Evolutionary conservation across 2,329 filamentous ascomycete species (phyloP), one percentile per base, ranked within the genome.

Genomic region (Colletotrichum salicis): DNA sequence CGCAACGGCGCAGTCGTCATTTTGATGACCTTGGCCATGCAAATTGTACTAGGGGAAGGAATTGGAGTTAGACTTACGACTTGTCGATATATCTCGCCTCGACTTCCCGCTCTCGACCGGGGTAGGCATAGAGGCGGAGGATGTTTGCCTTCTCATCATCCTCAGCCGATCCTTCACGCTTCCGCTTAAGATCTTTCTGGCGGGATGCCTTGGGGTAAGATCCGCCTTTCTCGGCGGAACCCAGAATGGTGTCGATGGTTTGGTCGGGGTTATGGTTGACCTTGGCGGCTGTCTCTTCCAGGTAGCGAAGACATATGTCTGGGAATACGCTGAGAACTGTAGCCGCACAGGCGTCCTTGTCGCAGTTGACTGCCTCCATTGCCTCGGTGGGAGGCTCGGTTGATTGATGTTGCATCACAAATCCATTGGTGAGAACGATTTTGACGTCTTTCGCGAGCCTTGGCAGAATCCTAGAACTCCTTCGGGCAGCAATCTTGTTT

Each of bases 301-400:
- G 76, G 65, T 82, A 84, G 0, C 80, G 71, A 0, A 76, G 79
- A 69, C 84, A 86, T 2, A 88, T 85, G 52, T 87, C 82, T 0
- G 85, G 84, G 69, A 88, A 86, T 10, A 86, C 59, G 5, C 67
- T 57, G 10, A 80, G 73, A 15, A 84, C 76, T 4, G 73, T 67
- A 19, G 77, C 72, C 35, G 76, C 77, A 74, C 80, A 84, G 6
- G 70, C 67, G 27, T 67, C 29, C 51, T 75, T 69, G 56, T 63
- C 48, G 2, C 69, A 33, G 19, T 73, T 60, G 31, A 15, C 52
- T n/a, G 29, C 24, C 5, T 64, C 64, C 61, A 59, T 78, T 24
- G 12, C 29, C 52, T 5, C n/a, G 29, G 13, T 24, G 31, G n/a
- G 22, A 35, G 7, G 19, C 22, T n/a, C 19, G 22, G 22, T 22